These are phyloP conservation scores for Crithidia sp. DNA, from an alignment of 208 protist genomes.

Conservation along the genomic window DNA sequence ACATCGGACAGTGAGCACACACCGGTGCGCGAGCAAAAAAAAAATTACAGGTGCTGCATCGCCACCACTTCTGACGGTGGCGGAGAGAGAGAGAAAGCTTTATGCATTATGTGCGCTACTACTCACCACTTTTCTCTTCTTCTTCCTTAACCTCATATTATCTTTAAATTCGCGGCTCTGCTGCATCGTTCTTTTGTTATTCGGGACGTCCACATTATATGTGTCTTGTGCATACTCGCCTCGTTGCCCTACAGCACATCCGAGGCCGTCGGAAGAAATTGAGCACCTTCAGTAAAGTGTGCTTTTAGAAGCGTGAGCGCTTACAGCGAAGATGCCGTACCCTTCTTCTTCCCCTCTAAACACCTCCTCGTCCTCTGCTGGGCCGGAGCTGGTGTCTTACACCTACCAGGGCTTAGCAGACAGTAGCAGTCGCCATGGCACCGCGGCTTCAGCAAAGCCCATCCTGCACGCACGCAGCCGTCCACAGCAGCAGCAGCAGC, in stretches of 20 bases:
- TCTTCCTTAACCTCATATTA: background rate
- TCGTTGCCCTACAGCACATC: no score
- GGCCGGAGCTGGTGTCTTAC: background rate
- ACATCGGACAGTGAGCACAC: no score
- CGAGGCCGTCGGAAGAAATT: no score
- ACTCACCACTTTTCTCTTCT: background rate
- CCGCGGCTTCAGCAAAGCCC: no score
- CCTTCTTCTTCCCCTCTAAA: background rate
- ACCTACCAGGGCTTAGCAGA: background rate
- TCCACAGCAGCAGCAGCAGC: background rate
- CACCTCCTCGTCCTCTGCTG: background rate
- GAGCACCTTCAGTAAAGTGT: background rate
- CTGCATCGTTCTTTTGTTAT: no score
- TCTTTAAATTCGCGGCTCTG: background rate
- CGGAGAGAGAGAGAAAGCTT: background rate
- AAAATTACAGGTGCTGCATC: no score
- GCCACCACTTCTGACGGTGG: no score
- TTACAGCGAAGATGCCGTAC: background rate
- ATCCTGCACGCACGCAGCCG: no score
- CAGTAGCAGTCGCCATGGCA: background rate
- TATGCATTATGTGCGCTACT: background rate
- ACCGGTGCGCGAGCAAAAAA: no score
- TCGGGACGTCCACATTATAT: no score
- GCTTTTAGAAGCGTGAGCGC: background rate
- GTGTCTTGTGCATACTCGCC: no score